Base-by-base conservation (phyloP, 192 early-diverging fungal species). In the Radiomyces spectabilis region DNA sequence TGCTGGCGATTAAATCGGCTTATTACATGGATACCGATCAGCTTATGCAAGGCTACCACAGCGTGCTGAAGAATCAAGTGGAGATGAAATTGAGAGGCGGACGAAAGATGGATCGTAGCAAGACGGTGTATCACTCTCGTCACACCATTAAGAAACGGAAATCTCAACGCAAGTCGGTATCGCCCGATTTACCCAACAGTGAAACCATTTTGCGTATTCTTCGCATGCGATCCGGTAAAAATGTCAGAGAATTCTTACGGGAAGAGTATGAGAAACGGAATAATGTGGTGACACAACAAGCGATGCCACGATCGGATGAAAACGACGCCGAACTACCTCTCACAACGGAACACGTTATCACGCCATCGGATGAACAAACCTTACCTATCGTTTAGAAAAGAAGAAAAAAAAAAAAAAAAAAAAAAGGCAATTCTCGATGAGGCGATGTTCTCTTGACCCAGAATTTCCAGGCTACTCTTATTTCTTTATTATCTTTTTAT, bases 21-120 rank as follows among this genome's bases (percentile, higher is more conserved):
- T 90, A 90, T 56, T 76, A 84, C 51, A 68, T 79, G 59, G 72
- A 77, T 26, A 76, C 74, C 15, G 73, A 82, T 38, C 71, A 77
- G 29, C 71, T 90, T 22, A 81, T 85, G 10, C 68, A 75, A 37
- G 78, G 77, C 41, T 90, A 90, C 41, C 67, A 62, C 4, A 48
- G 31, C 22, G 62, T 7, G 3, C 53, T 37, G 22, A 63, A 46
- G 45, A 57, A 19, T 10, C 71, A 33, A 57, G 52, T 33, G 32
- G 70, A 33, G 43, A 62, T 55, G 41, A 63, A 43, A 29, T 56
- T 55, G 43, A 19, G 37, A 26, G 60, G 25, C 40, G 66, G 47
- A 44, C 63, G 60, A 59, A 65, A 41, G 55, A 56, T 48, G 53
- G 67, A 69, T 18, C 55, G 67, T 18, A 63, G 61, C 37, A 69